Evolutionary conservation across 78 protist genomes (phyloP).

Genomic region (Chrysochromulina parva): DNA sequence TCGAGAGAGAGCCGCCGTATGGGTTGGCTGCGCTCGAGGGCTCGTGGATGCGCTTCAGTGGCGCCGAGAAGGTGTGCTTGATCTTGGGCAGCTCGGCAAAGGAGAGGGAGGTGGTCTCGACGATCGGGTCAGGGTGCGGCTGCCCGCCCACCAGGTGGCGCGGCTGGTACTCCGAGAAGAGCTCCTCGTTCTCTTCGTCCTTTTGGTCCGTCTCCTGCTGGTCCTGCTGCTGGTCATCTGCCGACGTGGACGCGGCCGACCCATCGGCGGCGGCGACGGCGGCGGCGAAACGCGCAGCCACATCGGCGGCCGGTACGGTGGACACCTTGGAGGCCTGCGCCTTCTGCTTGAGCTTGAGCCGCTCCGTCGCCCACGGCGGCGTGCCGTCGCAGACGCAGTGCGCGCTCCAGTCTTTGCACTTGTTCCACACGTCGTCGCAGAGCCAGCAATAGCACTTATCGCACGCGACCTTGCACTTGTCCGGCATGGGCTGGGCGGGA

Average conservation of each 20-base stretch:
- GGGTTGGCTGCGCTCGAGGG: not conserved
- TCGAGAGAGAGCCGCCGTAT: not conserved
- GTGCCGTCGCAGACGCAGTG: not conserved
- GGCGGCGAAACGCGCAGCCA: too few species aligned
- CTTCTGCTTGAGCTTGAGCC: too few species aligned
- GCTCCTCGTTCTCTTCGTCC: not conserved
- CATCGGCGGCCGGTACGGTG: too few species aligned
- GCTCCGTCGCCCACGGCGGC: too few species aligned
- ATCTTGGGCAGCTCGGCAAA: not conserved
- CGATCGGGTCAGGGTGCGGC: not conserved
- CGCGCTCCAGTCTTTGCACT: not conserved
- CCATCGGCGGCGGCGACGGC: too few species aligned
- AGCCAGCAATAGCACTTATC: not conserved
- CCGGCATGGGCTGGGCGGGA: not conserved
- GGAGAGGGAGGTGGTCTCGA: conserved; percentile 30
- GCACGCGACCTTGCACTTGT: not conserved
- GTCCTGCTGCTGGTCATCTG: too few species aligned
- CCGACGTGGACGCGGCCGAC: too few species aligned
- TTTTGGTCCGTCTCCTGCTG: too few species aligned
- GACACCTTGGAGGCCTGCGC: too few species aligned
- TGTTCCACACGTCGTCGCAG: not conserved
- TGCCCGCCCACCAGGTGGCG: not conserved
- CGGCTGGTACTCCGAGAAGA: not conserved
- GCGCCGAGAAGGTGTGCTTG: not conserved
- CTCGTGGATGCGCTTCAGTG: too few species aligned